Evolutionary conservation across 441 rosid species (phyloP).

Genomic region (Flueggea neowawraea): DNA sequence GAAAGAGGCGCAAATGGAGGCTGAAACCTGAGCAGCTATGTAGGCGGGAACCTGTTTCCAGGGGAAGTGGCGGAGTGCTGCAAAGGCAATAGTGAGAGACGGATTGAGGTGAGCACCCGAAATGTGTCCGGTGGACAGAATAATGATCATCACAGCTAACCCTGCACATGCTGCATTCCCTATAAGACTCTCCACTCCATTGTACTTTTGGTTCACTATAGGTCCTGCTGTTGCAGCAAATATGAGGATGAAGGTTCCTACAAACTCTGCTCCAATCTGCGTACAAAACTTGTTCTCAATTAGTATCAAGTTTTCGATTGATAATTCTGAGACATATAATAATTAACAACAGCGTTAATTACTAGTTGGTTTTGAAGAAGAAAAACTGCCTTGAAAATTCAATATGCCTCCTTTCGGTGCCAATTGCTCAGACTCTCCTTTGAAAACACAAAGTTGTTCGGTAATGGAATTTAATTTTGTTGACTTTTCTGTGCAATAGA

Average conservation of each 20-base stretch:
- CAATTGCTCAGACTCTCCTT: too few relatives aligned
- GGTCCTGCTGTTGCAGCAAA: slow-evolving; percentile 92
- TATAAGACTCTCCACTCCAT: slow-evolving; percentile 67
- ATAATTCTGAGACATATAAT: too few relatives aligned
- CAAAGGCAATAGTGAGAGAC: slow-evolving; percentile 93
- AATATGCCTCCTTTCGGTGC: too few relatives aligned
- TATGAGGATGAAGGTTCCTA: slow-evolving; percentile 94
- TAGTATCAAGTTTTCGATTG: too few relatives aligned
- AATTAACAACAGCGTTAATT: too few relatives aligned
- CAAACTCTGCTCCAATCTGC: slow-evolving; percentile 96
- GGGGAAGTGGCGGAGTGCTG: slow-evolving; percentile 84
- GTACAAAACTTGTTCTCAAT: not conserved
- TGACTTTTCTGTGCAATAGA: too few relatives aligned
- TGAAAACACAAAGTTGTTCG: too few relatives aligned
- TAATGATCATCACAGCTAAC: slow-evolving; percentile 88
- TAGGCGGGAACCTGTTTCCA: slow-evolving; percentile 95
- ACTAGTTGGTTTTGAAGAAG: too few relatives aligned
- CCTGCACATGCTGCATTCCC: slow-evolving; percentile 96
- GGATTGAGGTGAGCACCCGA: slow-evolving; percentile 98
- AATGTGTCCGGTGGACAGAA: slow-evolving; percentile 89
- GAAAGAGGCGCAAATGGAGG: slow-evolving; percentile 88
- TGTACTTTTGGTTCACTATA: slow-evolving; percentile 85
- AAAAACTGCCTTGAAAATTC: too few relatives aligned
- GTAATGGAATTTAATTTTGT: too few relatives aligned
- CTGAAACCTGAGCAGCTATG: slow-evolving; percentile 85